Conservation (phyloP, 805 yeast genomes). For the Lipomyces spencermartinsiae region DNA sequence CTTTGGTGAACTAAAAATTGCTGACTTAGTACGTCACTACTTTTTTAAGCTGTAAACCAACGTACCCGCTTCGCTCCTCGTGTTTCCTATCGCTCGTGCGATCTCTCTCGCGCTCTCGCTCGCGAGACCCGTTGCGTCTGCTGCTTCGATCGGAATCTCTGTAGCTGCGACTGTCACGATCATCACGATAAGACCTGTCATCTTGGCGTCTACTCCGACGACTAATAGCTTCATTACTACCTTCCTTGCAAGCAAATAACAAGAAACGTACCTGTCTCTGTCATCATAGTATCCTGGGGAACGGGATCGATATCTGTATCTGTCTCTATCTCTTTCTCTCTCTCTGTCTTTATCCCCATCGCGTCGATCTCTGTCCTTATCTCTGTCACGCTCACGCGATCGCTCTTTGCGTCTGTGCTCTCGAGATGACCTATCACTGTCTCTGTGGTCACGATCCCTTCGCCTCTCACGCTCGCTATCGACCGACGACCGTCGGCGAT, state of each 20-base stretch:
- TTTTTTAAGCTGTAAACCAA: background rate
- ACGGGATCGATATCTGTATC: conserved; percentile 16
- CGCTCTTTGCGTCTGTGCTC: conserved; percentile 27
- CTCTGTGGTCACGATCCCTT: conserved; percentile 13
- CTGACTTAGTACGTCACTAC: background rate
- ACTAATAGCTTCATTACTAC: background rate
- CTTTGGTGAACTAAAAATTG: conserved; percentile 31
- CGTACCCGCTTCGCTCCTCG: conserved; percentile 9
- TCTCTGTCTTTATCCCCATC: conserved; percentile 26
- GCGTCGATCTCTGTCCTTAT: conserved; percentile 17
- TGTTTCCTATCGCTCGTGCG: conserved; percentile 4
- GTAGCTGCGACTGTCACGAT: conserved; percentile 8
- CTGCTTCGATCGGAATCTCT: conserved; percentile 15
- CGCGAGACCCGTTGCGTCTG: conserved; percentile 11
- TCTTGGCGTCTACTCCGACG: conserved; percentile 18
- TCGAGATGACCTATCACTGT: conserved; percentile 22
- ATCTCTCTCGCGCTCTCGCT: conserved; percentile 14
- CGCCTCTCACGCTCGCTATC: conserved; percentile 20
- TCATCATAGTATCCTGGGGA: conserved; percentile 25
- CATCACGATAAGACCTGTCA: conserved; percentile 15
- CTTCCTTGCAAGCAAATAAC: background rate
- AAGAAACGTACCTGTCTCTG: background rate
- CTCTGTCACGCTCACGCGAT: conserved; percentile 22
- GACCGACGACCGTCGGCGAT: conserved; percentile 14
- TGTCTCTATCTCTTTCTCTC: conserved; percentile 21